Evolutionary conservation across 106 monocot genomes (phyloP), one percentile per base, ranked within the genome.

Genomic region (Dendrobium chrysotoxum): DNA sequence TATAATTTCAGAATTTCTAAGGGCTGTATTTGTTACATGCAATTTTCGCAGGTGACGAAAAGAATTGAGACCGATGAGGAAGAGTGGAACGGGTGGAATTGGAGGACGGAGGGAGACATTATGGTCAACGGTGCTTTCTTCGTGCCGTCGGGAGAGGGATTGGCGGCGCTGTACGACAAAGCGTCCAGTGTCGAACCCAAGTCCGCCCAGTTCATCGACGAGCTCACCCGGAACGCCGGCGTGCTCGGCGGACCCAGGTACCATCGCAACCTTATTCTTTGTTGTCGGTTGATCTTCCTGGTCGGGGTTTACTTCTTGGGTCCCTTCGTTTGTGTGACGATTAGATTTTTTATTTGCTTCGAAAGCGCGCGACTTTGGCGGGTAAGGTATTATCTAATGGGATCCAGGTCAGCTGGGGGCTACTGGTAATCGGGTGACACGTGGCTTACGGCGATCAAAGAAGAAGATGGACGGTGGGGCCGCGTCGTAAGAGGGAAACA

Each of bases 41-140:
- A 65, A 50, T 28, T 12, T 45, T 17, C 21, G 21, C 47, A 92
- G 88, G 92, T 93, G 78, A 95, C 95, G 76, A 91, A 91, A 81
- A 84, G 93, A 42, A 86, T 88, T 78, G 89, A 89, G 50, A 84
- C 87, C 16, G 87, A 31, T 8, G 89, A 91, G 57, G 77, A 79
- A 13, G 72, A 79, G 21, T 98, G 97, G 97, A 46, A 1, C 1
- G 88, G 85, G 35, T 98, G 97, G 97, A 91, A 94, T 66, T 98
- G 97, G 97, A 83, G 94, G 84, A 87, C 94, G 68, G 94, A 92
- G 61, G 97, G 92, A 17, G 97, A 98, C 58, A 54, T 94, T 44
- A 83, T 98, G 91, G 89, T 87, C 75, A 94, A 92, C 83, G 92
- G 94, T 0, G 97, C 94, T 8, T 94, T 92, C 85, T 98, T 94